Conservation (phyloP, 331 rosid genomes). For the Rosa hybrid region DNA sequence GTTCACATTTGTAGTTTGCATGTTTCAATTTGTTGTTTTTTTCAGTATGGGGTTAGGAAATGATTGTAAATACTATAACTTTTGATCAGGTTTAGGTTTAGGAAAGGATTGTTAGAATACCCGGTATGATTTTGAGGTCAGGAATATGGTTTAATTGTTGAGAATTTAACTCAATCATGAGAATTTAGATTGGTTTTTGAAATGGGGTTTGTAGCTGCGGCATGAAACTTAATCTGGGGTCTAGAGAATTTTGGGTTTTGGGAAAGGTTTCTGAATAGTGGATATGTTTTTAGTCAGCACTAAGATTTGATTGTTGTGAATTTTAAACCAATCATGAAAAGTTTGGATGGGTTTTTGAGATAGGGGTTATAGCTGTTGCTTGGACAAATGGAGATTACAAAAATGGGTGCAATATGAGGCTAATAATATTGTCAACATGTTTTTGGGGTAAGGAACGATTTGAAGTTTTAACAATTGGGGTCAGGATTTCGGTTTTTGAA, state of each 20-base stretch:
- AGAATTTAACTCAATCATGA: neutral
- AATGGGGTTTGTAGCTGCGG: slow-evolving; percentile 1
- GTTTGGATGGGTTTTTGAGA: neutral
- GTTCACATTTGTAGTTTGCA: slow-evolving; percentile 5
- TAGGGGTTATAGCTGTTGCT: neutral
- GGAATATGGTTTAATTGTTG: neutral
- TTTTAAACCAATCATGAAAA: neutral
- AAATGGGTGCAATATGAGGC: neutral
- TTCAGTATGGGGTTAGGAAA: neutral
- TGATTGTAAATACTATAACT: slow-evolving; percentile 18
- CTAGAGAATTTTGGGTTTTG: neutral
- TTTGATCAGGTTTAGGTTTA: slow-evolving; percentile 15
- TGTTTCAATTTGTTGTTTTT: neutral
- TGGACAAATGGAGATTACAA: neutral
- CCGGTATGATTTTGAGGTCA: neutral
- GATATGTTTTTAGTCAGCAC: neutral
- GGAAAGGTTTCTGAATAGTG: neutral
- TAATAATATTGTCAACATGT: neutral
- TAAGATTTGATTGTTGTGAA: neutral
- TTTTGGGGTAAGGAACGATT: neutral
- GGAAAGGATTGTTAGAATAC: neutral
- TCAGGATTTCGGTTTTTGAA: neutral
- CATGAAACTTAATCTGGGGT: slow-evolving; percentile 19
- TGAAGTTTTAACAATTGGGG: slow-evolving; percentile 5
- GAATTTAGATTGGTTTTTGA: neutral